Percentiles rank a stretch among this genome's conserved stretches.
phyloP scores from a whole-genome alignment of 768 basidiomycete genomes.

The Rhizopogon vinicolor region DNA sequence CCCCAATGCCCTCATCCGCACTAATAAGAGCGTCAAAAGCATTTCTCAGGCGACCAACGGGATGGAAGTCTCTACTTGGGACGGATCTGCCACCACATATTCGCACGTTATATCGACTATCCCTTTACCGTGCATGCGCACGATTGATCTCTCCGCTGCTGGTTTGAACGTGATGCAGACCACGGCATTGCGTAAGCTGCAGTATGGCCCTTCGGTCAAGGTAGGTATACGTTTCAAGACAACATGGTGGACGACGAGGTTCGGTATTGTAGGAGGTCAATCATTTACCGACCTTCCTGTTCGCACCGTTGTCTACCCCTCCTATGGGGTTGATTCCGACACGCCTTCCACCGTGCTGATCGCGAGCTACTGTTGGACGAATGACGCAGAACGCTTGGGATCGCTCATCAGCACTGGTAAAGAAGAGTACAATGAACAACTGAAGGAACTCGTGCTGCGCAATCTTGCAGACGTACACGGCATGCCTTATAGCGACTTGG shows the following conservation, averaged over 20 bases:
- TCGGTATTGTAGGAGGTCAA: conserved; percentile 35
- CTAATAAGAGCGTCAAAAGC: conserved; percentile 14
- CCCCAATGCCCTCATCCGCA: conserved; percentile 8
- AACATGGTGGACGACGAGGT: conserved; percentile 36
- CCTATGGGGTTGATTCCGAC: conserved; percentile 24
- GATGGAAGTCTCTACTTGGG: conserved; percentile 7
- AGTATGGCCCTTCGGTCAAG: conserved; percentile 36
- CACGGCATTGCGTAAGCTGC: conserved; percentile 34
- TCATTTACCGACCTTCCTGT: conserved; percentile 37
- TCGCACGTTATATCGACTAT: conserved; percentile 39
- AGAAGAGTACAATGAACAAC: conserved; percentile 2
- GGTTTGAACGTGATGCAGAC: conserved; percentile 25
- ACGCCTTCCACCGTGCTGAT: conserved; percentile 29
- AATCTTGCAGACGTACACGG: conserved; percentile 18
- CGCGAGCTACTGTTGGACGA: conserved; percentile 37
- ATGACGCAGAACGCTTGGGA: conserved; percentile 34
- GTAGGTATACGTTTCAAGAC: conserved; percentile 38
- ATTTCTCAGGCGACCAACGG: conserved; percentile 1
- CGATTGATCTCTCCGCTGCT: conserved; percentile 26
- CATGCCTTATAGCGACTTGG: conserved; percentile 17
- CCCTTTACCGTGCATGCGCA: conserved; percentile 31
- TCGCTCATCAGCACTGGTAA: conserved; percentile 23
- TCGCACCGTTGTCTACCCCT: conserved; percentile 42
- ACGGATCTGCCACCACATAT: conserved; percentile 15
- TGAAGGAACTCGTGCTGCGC: conserved; percentile 22